phyloP scores from a whole-genome alignment of 1,284 basidiomycete genomes.

The Pisolithus thermaeus region DNA sequence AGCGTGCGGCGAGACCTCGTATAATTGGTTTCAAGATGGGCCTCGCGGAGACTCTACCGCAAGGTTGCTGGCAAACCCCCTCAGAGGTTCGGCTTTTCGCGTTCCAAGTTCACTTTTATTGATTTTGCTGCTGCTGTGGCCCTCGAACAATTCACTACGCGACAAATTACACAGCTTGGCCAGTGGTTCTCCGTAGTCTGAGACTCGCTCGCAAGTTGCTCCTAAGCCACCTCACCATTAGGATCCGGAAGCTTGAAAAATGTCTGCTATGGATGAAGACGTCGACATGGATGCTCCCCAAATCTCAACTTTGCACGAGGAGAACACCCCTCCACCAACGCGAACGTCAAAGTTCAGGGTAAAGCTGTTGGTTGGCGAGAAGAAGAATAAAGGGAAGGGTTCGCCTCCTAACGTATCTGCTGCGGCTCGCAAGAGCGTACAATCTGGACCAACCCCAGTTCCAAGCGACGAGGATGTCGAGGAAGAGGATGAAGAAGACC shows the following conservation, averaged over 20 bases:
- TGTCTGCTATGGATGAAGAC: slow-evolving; percentile 39
- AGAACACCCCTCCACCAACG: slow-evolving; percentile 58
- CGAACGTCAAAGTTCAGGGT: slow-evolving; percentile 43
- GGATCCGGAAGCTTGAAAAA: slow-evolving; percentile 18
- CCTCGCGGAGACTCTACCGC: background rate
- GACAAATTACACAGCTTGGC: background rate
- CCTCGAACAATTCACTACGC: background rate
- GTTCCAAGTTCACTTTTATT: background rate
- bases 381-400: slow-evolving; percentile 30
- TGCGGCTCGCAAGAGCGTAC: slow-evolving; percentile 20
- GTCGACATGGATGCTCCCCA: slow-evolving; percentile 73
- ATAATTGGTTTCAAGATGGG: background rate
- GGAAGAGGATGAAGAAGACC: slow-evolving; percentile 70
- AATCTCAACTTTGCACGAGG: slow-evolving; percentile 69
- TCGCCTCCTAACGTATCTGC: slow-evolving; percentile 27
- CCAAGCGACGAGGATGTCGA: slow-evolving; percentile 40
- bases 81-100: background rate
- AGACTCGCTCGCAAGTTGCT: background rate
- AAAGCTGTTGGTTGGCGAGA: slow-evolving; percentile 47
- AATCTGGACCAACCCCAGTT: slow-evolving; percentile 14
- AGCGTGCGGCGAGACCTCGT: background rate
- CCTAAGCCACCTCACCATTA: slow-evolving; percentile 15
- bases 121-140: background rate
- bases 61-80: too few species aligned
- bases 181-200: background rate